Evolutionary conservation across 2,329 filamentous ascomycete species (phyloP).

Genomic region (Neofusicoccum umdonicola): DNA sequence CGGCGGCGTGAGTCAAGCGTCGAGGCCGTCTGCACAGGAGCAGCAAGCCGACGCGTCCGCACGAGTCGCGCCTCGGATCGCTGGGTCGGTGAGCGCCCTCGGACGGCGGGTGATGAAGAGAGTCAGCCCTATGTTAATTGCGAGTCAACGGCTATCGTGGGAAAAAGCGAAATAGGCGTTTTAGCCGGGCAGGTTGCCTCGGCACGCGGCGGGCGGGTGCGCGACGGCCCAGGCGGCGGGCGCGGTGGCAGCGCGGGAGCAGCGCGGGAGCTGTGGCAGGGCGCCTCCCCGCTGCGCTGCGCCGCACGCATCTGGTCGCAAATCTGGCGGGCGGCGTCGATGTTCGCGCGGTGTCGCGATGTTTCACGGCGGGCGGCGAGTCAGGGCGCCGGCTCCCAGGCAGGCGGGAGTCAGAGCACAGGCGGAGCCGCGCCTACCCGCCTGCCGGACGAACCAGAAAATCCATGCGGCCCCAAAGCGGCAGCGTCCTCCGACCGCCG

Average conservation of each 20-base stretch:
- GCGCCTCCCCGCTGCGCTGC: neutral
- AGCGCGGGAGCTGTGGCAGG: too few relatives aligned
- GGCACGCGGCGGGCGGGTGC: neutral
- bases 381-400: slow-evolving; percentile 7
- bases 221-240: too few relatives aligned
- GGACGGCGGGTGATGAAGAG: neutral
- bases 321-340: neutral
- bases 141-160: neutral
- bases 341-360: neutral
- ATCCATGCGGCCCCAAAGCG: slow-evolving; percentile 7
- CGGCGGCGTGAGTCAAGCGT: neutral
- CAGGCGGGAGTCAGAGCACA: slow-evolving; percentile 1
- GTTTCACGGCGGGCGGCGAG: neutral
- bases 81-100: neutral
- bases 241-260: too few relatives aligned
- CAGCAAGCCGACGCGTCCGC: neutral
- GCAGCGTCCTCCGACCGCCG: slow-evolving; percentile 3
- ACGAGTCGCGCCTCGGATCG: neutral
- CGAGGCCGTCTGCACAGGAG: neutral
- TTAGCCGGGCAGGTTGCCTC: neutral
- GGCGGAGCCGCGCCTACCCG: slow-evolving; percentile 11
- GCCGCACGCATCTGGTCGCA: neutral
- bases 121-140: slow-evolving; percentile 11
- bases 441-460: slow-evolving; percentile 5
- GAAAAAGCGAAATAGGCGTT: neutral